These are phyloP conservation scores for Pyronema domesticum DNA, from an alignment of 495 filamentous ascomycete genomes.

Conservation along the genomic window DNA sequence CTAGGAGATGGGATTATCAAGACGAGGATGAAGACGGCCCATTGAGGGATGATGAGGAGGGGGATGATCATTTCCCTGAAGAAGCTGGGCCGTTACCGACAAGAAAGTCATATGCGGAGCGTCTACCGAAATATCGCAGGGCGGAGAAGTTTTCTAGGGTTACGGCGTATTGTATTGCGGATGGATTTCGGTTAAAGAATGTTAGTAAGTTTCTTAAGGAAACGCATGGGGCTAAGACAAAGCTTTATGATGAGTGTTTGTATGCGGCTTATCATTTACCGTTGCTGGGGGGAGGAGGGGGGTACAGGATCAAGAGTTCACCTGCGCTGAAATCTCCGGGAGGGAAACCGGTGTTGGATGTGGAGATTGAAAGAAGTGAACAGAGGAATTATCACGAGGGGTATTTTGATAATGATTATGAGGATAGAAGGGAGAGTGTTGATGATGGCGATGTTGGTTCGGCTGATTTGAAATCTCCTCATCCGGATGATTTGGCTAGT, in stretches of 20 bases:
- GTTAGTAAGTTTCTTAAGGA: conserved; percentile 76
- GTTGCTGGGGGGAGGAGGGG: conserved; percentile 63
- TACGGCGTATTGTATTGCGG: conserved; percentile 92
- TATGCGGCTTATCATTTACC: conserved; percentile 92
- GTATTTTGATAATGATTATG: conserved; percentile 43
- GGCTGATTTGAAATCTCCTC: too few relatives aligned
- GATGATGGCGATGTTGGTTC: conserved; percentile 21
- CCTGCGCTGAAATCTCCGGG: conserved; percentile 83
- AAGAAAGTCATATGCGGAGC: conserved; percentile 87
- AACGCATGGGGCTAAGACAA: conserved; percentile 80
- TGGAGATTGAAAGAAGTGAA: conserved; percentile 93
- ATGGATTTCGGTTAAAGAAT: conserved; percentile 72
- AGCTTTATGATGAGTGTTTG: conserved; percentile 96
- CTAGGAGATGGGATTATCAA: conserved; percentile 32
- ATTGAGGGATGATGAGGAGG: conserved; percentile 60
- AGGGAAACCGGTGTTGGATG: conserved; percentile 78
- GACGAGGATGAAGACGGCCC: conserved; percentile 44
- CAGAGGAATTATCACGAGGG: conserved; percentile 76
- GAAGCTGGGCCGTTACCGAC: conserved; percentile 6
- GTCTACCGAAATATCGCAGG: conserved; percentile 72
- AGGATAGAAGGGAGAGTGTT: conserved; percentile 19
- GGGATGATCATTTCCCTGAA: conserved; percentile 38
- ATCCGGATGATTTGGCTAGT: too few relatives aligned
- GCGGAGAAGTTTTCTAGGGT: conserved; percentile 75
- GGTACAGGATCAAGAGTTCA: conserved; percentile 72